Percentiles rank a stretch among this genome's conserved stretches.
Conservation (phyloP, 257 asterid genomes). For the Marsdenia floribunda region DNA sequence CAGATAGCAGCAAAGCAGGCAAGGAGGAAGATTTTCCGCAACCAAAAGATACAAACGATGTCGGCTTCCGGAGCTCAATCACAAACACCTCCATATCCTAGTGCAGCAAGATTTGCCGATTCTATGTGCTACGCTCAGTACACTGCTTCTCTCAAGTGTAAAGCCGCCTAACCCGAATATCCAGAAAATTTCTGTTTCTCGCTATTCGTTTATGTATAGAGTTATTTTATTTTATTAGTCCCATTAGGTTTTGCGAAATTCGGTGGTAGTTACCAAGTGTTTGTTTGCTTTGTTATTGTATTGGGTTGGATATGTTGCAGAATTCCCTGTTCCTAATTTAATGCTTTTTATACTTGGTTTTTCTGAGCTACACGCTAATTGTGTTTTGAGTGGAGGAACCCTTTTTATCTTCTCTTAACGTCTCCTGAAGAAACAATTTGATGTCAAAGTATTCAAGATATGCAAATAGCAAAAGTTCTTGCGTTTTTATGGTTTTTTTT, state of each 20-base stretch:
- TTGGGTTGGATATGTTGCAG: background rate
- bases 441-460: too few species aligned
- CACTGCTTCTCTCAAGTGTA: conserved; percentile 91
- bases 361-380: background rate
- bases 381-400: background rate
- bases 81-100: conserved; percentile 55
- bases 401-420: too few species aligned
- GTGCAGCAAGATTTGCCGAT: conserved; percentile 71
- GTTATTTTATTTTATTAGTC: background rate
- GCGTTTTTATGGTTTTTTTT: too few species aligned
- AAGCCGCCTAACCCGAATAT: background rate
- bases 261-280: background rate
- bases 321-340: background rate
- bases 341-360: background rate
- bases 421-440: too few species aligned
- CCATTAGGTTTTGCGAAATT: background rate
- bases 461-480: too few species aligned
- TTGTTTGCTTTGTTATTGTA: background rate
- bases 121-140: conserved; percentile 75
- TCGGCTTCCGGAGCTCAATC: conserved; percentile 31
- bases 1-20: too few species aligned
- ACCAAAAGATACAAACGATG: conserved; percentile 24
- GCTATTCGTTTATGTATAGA: background rate
- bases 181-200: background rate
- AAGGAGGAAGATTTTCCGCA: background rate